Conservation (phyloP, 805 yeast genomes). For the Metschnikowia reukaufii region DNA sequence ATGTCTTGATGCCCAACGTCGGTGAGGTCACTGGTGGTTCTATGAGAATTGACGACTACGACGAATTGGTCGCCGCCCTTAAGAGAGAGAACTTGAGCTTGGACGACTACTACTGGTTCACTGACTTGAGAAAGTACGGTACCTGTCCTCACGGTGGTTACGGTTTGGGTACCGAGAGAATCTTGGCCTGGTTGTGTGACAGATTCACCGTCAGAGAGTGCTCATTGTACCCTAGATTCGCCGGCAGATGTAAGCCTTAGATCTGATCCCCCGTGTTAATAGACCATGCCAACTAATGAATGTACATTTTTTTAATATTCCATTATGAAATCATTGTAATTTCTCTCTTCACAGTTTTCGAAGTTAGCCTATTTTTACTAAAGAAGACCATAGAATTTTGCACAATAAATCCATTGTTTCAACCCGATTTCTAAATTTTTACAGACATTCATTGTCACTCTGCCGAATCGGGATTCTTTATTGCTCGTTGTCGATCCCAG, state of each 20-base stretch:
- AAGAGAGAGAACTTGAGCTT: conserved; percentile 87
- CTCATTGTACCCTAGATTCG: conserved; percentile 94
- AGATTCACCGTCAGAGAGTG: conserved; percentile 98
- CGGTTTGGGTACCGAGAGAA: conserved; percentile 97
- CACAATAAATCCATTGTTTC: too few species aligned
- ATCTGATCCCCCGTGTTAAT: conserved; percentile 1
- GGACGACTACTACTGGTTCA: conserved; percentile 91
- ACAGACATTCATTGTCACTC: too few species aligned
- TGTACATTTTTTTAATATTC: background rate
- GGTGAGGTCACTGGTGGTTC: conserved; percentile 99
- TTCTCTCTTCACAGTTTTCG: background rate
- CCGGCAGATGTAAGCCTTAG: conserved; percentile 96
- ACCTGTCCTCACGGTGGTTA: conserved; percentile 99
- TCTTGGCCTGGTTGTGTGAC: conserved; percentile 97
- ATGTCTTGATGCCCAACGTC: conserved; percentile 97
- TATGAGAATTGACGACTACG: conserved; percentile 85
- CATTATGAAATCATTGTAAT: background rate
- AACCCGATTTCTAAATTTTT: too few species aligned
- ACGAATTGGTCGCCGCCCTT: conserved; percentile 86
- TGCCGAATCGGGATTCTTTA: too few species aligned
- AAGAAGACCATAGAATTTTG: too few species aligned
- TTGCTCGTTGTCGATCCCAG: too few species aligned
- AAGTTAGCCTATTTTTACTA: background rate
- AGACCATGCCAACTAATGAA: conserved; percentile 1
- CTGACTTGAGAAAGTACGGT: conserved; percentile 94